These are phyloP conservation scores for Knufia fluminis DNA, from an alignment of 2,329 filamentous ascomycete species.

Conservation along the genomic window DNA sequence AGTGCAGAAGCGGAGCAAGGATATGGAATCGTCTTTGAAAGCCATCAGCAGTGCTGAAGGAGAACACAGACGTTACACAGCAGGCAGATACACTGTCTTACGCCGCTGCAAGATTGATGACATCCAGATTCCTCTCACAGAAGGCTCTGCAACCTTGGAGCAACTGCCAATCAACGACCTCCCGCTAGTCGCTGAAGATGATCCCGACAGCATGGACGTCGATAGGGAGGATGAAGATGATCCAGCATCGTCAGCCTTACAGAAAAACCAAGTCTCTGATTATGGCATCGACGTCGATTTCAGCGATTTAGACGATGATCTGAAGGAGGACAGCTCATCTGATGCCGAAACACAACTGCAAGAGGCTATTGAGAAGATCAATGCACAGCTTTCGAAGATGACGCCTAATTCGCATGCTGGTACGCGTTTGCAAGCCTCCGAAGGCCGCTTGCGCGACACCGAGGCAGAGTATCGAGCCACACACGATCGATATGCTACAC, in stretches of 20 bases:
- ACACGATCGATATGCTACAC: slow-evolving; percentile 60
- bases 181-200: slow-evolving; percentile 60
- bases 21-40: slow-evolving; percentile 67
- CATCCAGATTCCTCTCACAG: slow-evolving; percentile 69
- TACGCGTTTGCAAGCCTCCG: slow-evolving; percentile 78
- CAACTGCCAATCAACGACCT: slow-evolving; percentile 81
- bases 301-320: slow-evolving; percentile 66
- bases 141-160: slow-evolving; percentile 63
- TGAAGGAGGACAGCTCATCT: slow-evolving; percentile 68
- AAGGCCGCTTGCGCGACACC: slow-evolving; percentile 69
- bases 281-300: slow-evolving; percentile 90
- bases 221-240: slow-evolving; percentile 30
- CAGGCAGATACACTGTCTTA: slow-evolving; percentile 73
- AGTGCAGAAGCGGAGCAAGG: slow-evolving; percentile 72
- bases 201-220: slow-evolving; percentile 89
- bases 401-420: slow-evolving; percentile 95
- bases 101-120: slow-evolving; percentile 90
- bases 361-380: slow-evolving; percentile 66
- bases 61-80: slow-evolving; percentile 74
- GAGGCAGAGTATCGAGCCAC: slow-evolving; percentile 86
- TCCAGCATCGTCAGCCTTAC: slow-evolving; percentile 35
- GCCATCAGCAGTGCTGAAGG: slow-evolving; percentile 72
- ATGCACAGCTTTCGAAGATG: slow-evolving; percentile 78
- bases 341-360: slow-evolving; percentile 65
- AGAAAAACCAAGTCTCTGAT: slow-evolving; percentile 58